Evolutionary conservation across 257 asterid species (phyloP).

Genomic region (Sherardia arvensis): DNA sequence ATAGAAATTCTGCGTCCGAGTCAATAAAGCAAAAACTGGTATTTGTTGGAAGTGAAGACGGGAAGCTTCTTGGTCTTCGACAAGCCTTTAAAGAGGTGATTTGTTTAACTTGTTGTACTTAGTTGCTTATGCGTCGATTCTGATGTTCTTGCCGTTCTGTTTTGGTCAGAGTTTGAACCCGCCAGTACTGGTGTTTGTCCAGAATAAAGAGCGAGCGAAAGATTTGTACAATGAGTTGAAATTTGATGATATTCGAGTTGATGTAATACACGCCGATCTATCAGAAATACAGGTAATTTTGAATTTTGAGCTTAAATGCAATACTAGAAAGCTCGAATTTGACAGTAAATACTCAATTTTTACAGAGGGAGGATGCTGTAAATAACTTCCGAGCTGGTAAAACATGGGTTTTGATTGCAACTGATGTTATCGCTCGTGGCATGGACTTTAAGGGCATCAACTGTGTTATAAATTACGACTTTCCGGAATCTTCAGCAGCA

Average conservation of each 20-base stretch:
- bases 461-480: slow-evolving; percentile 81
- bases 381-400: slow-evolving; percentile 79
- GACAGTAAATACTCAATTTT: neutral
- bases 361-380: slow-evolving; percentile 72
- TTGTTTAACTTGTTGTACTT: slow-evolving; percentile 2
- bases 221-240: slow-evolving; percentile 57
- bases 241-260: slow-evolving; percentile 63
- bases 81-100: slow-evolving; percentile 80
- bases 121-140: neutral
- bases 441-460: slow-evolving; percentile 96
- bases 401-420: slow-evolving; percentile 91
- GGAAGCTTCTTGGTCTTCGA: slow-evolving; percentile 87
- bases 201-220: slow-evolving; percentile 82
- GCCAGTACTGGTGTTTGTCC: slow-evolving; percentile 76
- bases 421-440: slow-evolving; percentile 91
- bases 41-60: slow-evolving; percentile 95
- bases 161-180: slow-evolving; percentile 67
- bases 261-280: slow-evolving; percentile 73
- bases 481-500: slow-evolving; percentile 79
- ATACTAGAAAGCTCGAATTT: neutral
- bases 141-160: neutral
- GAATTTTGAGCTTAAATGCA: neutral
- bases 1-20: slow-evolving; percentile 91
- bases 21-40: slow-evolving; percentile 70
- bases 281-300: slow-evolving; percentile 45